A percentile compares a stretch with the other conserved stretches of the same genome.
phyloP scores from a whole-genome alignment of 805 yeast genomes.

The Yarrowia divulgata region DNA sequence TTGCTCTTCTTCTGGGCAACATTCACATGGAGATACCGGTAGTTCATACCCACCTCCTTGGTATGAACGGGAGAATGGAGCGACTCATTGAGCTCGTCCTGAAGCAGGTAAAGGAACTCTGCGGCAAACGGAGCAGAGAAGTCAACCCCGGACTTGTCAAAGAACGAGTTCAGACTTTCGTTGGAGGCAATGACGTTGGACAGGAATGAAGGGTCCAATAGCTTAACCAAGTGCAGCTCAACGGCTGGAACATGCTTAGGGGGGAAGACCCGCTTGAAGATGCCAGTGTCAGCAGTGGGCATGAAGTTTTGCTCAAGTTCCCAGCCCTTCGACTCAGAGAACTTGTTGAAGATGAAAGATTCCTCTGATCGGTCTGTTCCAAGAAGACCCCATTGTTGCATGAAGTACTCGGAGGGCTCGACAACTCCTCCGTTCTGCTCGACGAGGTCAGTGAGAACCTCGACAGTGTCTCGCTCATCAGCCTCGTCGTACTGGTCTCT shows the following conservation, averaged over 20 bases:
- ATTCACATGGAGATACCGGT: not conserved
- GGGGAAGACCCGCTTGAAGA: constrained; percentile 27
- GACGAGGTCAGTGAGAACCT: constrained; percentile 22
- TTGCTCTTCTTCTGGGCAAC: constrained; percentile 15
- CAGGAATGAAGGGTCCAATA: constrained; percentile 21
- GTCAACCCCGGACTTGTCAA: constrained; percentile 17
- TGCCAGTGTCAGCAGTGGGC: constrained; percentile 10
- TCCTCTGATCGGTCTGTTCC: constrained; percentile 20
- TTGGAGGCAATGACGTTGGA: constrained; percentile 2
- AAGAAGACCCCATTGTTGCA: constrained; percentile 32
- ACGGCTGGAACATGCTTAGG: constrained; percentile 19
- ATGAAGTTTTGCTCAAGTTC: constrained; percentile 3
- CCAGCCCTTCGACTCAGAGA: constrained; percentile 4
- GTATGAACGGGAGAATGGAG: not conserved
- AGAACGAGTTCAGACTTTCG: constrained; percentile 13
- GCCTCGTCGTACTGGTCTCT: constrained; percentile 21
- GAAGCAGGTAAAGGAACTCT: constrained; percentile 19
- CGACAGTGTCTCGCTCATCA: constrained; percentile 22
- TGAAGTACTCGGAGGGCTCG: constrained; percentile 26
- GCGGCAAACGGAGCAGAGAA: constrained; percentile 13
- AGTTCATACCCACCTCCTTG: constrained; percentile 1
- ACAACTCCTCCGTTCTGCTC: constrained; percentile 30
- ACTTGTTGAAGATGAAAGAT: constrained; percentile 21
- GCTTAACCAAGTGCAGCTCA: constrained; percentile 11
- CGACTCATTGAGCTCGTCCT: constrained; percentile 10